A percentile compares a stretch with the other conserved stretches of the same genome.
phyloP scores from a whole-genome alignment of 2,329 filamentous ascomycete species.

The Mycosphaerella sp. region DNA sequence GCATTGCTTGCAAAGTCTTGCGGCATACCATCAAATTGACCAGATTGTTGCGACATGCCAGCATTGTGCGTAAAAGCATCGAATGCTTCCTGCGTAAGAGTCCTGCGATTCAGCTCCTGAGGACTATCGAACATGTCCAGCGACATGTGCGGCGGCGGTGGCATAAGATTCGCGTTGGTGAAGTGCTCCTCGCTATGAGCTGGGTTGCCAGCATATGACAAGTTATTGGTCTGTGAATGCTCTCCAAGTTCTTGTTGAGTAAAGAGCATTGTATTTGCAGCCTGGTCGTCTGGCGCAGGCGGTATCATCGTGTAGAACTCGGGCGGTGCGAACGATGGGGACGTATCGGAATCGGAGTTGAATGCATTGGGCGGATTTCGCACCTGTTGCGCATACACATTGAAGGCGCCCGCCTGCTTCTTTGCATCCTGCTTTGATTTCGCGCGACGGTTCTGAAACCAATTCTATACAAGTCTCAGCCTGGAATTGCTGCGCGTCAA shows the following conservation, averaged over 20 bases:
- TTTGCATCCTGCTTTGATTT: slow-evolving; percentile 50
- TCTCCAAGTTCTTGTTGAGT: slow-evolving; percentile 14
- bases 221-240: background rate
- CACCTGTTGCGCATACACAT: slow-evolving; percentile 23
- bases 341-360: slow-evolving; percentile 31
- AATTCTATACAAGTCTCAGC: slow-evolving; percentile 43
- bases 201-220: slow-evolving; percentile 7
- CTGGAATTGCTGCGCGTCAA: slow-evolving; percentile 4
- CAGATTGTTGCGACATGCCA: slow-evolving; percentile 16
- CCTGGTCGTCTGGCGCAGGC: slow-evolving; percentile 18
- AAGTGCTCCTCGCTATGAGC: slow-evolving; percentile 10
- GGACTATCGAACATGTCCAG: slow-evolving; percentile 31
- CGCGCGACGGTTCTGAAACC: slow-evolving; percentile 50
- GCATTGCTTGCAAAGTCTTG: slow-evolving; percentile 18
- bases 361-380: slow-evolving; percentile 12
- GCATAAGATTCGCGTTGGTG: slow-evolving; percentile 2
- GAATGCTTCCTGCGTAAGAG: slow-evolving; percentile 36
- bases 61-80: slow-evolving; percentile 31
- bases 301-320: slow-evolving; percentile 33
- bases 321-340: slow-evolving; percentile 28
- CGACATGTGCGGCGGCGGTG: slow-evolving; percentile 12
- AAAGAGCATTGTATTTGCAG: slow-evolving; percentile 10
- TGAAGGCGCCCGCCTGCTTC: slow-evolving; percentile 36
- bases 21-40: slow-evolving; percentile 16
- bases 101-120: slow-evolving; percentile 33